Evolutionary conservation across 441 rosid species (phyloP).

Genomic region (Croton laevigatus): DNA sequence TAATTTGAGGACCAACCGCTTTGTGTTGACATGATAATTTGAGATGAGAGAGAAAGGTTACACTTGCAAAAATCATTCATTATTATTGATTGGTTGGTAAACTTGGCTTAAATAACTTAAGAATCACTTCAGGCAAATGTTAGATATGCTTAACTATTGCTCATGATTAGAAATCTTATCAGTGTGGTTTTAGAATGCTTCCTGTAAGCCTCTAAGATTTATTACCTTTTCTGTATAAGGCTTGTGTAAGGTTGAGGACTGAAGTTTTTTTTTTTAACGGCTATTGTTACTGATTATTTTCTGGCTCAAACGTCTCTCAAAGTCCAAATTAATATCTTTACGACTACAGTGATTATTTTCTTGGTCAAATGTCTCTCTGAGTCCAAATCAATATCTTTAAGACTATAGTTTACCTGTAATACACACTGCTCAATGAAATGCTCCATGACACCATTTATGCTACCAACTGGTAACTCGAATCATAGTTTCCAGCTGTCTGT

Average conservation of each 20-base stretch:
- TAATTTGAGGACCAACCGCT: background rate
- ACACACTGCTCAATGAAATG: background rate
- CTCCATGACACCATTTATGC: background rate
- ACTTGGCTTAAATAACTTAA: background rate
- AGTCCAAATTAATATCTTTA: background rate
- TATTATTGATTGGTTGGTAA: background rate
- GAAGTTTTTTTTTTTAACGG: background rate
- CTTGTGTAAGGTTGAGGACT: background rate
- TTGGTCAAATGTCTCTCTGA: background rate
- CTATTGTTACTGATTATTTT: background rate
- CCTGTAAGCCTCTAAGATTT: background rate
- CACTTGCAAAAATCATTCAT: slow-evolving; percentile 1
- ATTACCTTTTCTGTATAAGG: background rate
- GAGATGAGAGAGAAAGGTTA: background rate
- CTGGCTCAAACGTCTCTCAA: background rate
- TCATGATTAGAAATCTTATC: background rate
- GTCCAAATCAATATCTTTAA: background rate
- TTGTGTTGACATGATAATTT: background rate
- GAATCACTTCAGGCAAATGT: background rate
- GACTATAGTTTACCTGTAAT: background rate
- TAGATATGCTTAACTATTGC: background rate
- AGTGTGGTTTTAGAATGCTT: background rate
- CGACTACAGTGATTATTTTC: background rate
- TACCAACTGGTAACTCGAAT: background rate
- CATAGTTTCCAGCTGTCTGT: background rate